Conservation (phyloP, 345 rosid species). For the Hevea brasiliensis region DNA sequence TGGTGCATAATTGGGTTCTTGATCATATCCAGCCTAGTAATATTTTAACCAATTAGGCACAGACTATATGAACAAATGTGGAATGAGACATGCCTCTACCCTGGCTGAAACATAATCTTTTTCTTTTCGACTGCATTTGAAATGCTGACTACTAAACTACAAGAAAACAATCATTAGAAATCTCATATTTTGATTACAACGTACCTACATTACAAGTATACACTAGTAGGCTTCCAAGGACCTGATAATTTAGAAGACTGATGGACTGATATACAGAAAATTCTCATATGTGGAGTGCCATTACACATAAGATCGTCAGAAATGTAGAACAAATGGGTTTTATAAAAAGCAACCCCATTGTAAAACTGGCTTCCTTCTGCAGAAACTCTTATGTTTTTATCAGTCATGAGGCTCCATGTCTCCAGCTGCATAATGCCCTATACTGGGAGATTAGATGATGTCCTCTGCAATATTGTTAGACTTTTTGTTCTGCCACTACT, state of each 20-base stretch:
- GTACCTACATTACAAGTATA: background rate
- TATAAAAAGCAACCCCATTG: background rate
- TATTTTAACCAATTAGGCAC: too few species aligned
- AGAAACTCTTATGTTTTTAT: background rate
- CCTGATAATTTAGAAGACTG: background rate
- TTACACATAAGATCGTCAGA: background rate
- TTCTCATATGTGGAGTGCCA: background rate
- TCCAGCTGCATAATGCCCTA: background rate
- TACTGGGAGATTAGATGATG: background rate
- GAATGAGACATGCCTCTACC: too few species aligned
- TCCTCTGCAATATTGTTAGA: background rate
- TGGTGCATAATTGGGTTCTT: too few species aligned
- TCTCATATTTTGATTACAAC: background rate
- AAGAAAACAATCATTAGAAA: too few species aligned
- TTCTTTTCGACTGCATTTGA: too few species aligned
- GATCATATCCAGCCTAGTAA: too few species aligned
- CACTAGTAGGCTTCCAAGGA: background rate
- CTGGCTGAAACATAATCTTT: too few species aligned
- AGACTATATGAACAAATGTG: too few species aligned
- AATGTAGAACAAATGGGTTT: background rate
- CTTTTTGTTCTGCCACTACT: background rate
- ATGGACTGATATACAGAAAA: background rate
- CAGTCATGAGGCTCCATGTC: background rate
- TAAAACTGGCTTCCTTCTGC: background rate
- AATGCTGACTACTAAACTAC: too few species aligned